Evolutionary conservation across 2,329 filamentous ascomycete species (phyloP), one percentile per base, ranked within the genome.

Genomic region (Colletotrichum musae): DNA sequence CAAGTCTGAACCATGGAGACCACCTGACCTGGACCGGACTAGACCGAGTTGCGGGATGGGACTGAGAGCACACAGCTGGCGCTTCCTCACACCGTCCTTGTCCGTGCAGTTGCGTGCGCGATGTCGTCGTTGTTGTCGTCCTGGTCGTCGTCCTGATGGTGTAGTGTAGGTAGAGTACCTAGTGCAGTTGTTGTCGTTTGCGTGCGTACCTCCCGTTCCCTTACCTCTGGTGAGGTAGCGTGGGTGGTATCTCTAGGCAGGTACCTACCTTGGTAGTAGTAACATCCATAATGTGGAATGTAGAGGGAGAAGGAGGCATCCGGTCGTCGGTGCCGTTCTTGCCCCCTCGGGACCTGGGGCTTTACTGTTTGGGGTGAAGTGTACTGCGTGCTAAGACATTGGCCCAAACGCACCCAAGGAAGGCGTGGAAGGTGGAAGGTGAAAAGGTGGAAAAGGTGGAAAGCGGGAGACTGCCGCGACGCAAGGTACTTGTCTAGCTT

Each of bases 331-430:
- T 67, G 64, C 64, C 43, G 18, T 12, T 53, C 24, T 15, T 26
- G 4, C 47, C 45, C 47, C 18, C 24, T 47, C 26, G 39, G 59
- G 50, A 62, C 61, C 28, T 54, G 53, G 52, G 45, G 61, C 66
- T 36, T 66, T 56, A 28, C 56, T 66, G 54, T 18, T 69, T 66
- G 39, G 32, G 62, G 62, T 32, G 32, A 69, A 54, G 43, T 66
- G 62, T 41, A 50, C 61, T 58, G 65, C 13, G 54, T 58, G 60
- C 61, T 59, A 54, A 59, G 60, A 68, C 53, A 58, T 32, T 13
- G 47, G 26, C 65, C 54, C 28, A 54, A 60, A 60, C 58, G 52
- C 36, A 47, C 48, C 58, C n/a, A 60, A 51, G 45, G 43, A 32
- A 51, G 16, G 45, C n/a, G 26, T 60, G 18, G 58, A 60, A 59